Base-by-base conservation (phyloP, 2,329 filamentous ascomycete genomes). In the Venturia pyrina region DNA sequence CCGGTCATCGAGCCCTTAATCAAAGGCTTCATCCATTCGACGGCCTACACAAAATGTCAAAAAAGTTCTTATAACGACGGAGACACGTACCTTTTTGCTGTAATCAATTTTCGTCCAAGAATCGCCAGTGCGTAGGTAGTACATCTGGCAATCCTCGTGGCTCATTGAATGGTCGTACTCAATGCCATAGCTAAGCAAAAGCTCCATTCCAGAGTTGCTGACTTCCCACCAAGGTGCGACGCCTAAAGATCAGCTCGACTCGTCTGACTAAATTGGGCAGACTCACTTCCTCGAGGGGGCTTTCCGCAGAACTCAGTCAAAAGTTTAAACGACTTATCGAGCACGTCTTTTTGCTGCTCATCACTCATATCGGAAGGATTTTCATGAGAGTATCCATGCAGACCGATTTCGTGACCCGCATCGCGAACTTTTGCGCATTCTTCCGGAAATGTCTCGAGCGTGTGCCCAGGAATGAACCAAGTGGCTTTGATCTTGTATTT, bases 141-240 rank as follows among this genome's bases (percentile, higher is more conserved):
- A 89, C 70, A 82, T 81, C 71, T 86, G 81, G 68, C 83, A 86
- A 72, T 89, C 87, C 63, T 89, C 79, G 71, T 88, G 85, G 62
- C 78, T 82, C 83, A 89, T 87, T 67, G 79, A 83, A 72, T 89
- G 87, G 70, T 89, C 87, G 70, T 89, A 89, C 69, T 88, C 86
- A 68, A 89, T 85, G 17, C 87, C 87, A 71, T 89, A 89, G 68
- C 80, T 81, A 19, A 89, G 78, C 70, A 89, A 77, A 19, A 89
- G 75, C 68, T 89, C 83, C 0, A 84, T 84, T 4, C 87, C 87
- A 72, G 90, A 88, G 68, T 84, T 82, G 67, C 83, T 87, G 0
- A 84, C 86, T 72, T 91, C 89, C 89, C 88, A 92, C 66, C 85
- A 92, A 0, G 89, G 89, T 0, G 88, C 89, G 0, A 91, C 89